These are phyloP conservation scores for Ceratocystis cacaofunesta DNA, from an alignment of 2,329 filamentous ascomycete species.

Conservation along the genomic window DNA sequence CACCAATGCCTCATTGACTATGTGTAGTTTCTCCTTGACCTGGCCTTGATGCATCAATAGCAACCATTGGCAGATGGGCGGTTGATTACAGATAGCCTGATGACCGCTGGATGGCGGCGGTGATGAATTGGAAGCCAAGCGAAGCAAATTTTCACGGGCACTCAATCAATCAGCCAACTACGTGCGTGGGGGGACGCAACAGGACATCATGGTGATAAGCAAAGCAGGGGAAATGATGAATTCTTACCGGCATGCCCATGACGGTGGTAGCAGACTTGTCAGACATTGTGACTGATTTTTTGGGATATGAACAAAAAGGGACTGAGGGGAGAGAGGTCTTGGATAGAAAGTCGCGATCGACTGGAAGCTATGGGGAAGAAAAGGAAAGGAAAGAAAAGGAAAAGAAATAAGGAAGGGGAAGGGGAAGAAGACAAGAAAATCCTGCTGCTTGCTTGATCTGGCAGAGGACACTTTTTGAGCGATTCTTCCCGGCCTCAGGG, in stretches of 20 bases:
- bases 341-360: conserved; percentile 17
- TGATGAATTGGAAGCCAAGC: not conserved
- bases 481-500: conserved; percentile 16
- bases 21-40: not conserved
- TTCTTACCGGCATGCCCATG: conserved; percentile 18
- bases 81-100: not conserved
- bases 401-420: conserved; percentile 10
- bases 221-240: not conserved
- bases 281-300: conserved; percentile 17
- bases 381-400: conserved; percentile 11
- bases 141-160: not conserved
- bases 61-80: not conserved
- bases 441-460: conserved; percentile 9
- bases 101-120: not conserved
- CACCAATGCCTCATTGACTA: not conserved
- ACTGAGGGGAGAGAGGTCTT: conserved; percentile 17
- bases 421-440: conserved; percentile 11
- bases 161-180: not conserved
- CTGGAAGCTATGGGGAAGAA: conserved; percentile 14
- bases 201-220: not conserved
- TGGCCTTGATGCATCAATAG: too few relatives aligned
- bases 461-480: conserved; percentile 13
- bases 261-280: conserved; percentile 16
- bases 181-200: not conserved
- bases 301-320: conserved; percentile 13